Percentiles rank a stretch among this genome's conserved stretches.
phyloP scores from a whole-genome alignment of 2,329 filamentous ascomycete genomes.

The Diaporthe velutina region DNA sequence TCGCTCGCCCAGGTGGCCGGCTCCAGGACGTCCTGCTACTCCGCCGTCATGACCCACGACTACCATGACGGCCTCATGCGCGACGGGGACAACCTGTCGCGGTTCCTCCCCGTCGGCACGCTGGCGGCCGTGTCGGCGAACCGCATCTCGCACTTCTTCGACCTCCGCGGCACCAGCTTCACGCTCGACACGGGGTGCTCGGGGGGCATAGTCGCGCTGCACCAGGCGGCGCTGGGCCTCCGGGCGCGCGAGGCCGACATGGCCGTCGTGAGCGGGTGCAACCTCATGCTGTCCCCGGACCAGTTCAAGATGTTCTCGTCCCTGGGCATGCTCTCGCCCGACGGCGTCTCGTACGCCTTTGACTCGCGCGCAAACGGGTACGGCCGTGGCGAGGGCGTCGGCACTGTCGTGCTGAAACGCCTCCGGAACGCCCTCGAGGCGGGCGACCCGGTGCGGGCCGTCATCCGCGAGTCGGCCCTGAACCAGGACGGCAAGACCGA shows the following conservation, averaged over 20 bases:
- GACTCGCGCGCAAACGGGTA: conserved; percentile 26
- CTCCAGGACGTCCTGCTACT: conserved; percentile 50
- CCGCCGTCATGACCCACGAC: conserved; percentile 48
- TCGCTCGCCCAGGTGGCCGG: conserved; percentile 44
- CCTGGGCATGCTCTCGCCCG: background rate
- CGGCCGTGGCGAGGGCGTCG: conserved; percentile 23
- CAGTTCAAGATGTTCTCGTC: background rate
- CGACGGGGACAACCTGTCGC: conserved; percentile 43
- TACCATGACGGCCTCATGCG: conserved; percentile 46
- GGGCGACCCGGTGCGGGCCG: background rate
- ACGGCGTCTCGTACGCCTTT: conserved; percentile 7
- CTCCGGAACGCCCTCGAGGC: conserved; percentile 9
- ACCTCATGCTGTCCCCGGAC: conserved; percentile 44
- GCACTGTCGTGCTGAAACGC: background rate
- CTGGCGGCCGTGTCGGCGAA: conserved; percentile 53
- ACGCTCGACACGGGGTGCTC: conserved; percentile 62
- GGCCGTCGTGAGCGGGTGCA: conserved; percentile 44
- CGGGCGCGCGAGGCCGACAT: background rate
- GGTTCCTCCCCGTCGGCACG: conserved; percentile 52
- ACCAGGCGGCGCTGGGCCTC: background rate
- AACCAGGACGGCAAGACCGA: conserved; percentile 60
- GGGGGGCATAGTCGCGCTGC: conserved; percentile 51
- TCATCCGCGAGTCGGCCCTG: conserved; percentile 53
- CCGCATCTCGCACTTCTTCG: conserved; percentile 56
- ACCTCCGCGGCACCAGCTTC: conserved; percentile 57